Conservation (phyloP, 2,329 filamentous ascomycete species). For the Epichloe festucae region DNA sequence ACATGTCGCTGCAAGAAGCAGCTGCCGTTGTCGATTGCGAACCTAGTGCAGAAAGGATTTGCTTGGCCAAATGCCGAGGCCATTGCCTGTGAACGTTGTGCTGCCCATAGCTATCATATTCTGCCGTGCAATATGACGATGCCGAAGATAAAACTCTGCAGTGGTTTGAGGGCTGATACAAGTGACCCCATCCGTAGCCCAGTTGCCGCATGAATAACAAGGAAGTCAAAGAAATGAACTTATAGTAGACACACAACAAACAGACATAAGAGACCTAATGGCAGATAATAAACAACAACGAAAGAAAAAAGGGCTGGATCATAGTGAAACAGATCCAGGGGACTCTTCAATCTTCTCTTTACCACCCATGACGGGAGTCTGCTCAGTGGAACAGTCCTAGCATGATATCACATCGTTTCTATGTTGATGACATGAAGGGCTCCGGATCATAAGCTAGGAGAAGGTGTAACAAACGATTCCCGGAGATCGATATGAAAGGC, state of each 20-base stretch:
- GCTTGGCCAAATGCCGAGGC: conserved; percentile 20
- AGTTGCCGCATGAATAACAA: conserved; percentile 23
- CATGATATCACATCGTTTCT: not conserved
- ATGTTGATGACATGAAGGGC: not conserved
- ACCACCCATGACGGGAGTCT: not conserved
- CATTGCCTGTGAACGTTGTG: conserved; percentile 22
- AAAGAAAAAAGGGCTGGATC: not conserved
- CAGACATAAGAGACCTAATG: conserved; percentile 1
- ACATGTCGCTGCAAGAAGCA: conserved; percentile 18
- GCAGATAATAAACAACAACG: not conserved
- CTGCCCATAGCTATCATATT: conserved; percentile 24
- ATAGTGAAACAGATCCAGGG: not conserved
- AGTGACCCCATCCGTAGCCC: conserved; percentile 22
- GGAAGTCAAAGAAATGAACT: conserved; percentile 8
- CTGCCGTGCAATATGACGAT: conserved; percentile 24
- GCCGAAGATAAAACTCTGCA: conserved; percentile 28
- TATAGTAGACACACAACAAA: conserved; percentile 15
- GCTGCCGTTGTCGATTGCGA: conserved; percentile 19
- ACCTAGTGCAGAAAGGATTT: conserved; percentile 20
- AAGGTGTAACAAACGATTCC: not conserved
- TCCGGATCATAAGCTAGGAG: not conserved
- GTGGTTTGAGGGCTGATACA: conserved; percentile 27
- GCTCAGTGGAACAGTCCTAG: not conserved
- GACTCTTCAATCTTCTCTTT: not conserved
- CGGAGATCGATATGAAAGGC: not conserved